phyloP scores from a whole-genome alignment of 805 yeast species.

The Schizosaccharomyces pombe region ASM294v3 CU329670.1:1455001-1455500 shows the following conservation, averaged over 20 bases:
- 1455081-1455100: conserved; percentile 91
- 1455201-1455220: conserved; percentile 25
- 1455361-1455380: conserved; percentile 27
- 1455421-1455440: conserved; percentile 49
- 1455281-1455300: conserved; percentile 37
- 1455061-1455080: conserved; percentile 53
- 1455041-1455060: background rate
- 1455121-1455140: background rate
- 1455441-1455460: conserved; percentile 39
- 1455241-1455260: background rate
- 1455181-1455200: conserved; percentile 45
- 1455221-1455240: conserved; percentile 27
- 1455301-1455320: conserved; percentile 59
- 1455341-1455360: conserved; percentile 33
- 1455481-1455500: conserved; percentile 94
- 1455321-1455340: conserved; percentile 48
- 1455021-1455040: background rate
- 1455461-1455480: conserved; percentile 52
- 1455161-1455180: conserved; percentile 75
- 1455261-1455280: conserved; percentile 26
- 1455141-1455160: conserved; percentile 19
- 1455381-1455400: conserved; percentile 84
- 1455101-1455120: conserved; percentile 40
- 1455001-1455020: too few relatives aligned
- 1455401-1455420: conserved; percentile 81